Evolutionary conservation across 306 rosid genomes (phyloP).

Genomic region (Senna tora): DNA sequence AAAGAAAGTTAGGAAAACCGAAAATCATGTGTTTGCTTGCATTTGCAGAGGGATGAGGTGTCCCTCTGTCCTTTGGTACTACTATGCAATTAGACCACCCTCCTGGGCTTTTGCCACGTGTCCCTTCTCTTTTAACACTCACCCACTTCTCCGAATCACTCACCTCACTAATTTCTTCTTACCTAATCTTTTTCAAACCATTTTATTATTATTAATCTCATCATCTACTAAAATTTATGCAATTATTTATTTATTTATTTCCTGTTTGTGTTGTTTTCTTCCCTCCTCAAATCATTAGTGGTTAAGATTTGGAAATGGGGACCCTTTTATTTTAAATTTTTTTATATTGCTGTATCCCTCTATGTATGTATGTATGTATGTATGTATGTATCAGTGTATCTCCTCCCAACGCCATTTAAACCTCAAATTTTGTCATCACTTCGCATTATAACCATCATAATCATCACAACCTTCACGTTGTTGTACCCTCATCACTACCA

Average conservation of each 20-base stretch:
- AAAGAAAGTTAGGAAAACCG: neutral
- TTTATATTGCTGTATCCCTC: slow-evolving; percentile 45
- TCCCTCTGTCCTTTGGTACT: slow-evolving; percentile 44
- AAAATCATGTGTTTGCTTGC: neutral
- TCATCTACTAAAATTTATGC: neutral
- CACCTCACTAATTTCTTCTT: slow-evolving; percentile 54
- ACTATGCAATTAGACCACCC: neutral
- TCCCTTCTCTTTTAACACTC: neutral
- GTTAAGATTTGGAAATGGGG: slow-evolving; percentile 47
- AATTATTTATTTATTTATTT: neutral
- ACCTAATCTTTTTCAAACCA: slow-evolving; percentile 42
- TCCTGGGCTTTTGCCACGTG: neutral
- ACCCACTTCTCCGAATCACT: slow-evolving; percentile 29
- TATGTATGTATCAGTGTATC: too few relatives aligned
- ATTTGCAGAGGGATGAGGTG: slow-evolving; percentile 34
- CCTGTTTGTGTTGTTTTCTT: slow-evolving; percentile 29
- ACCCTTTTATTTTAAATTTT: neutral
- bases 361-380: too few relatives aligned
- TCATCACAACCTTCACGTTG: slow-evolving; percentile 34
- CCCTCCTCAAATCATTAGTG: slow-evolving; percentile 42
- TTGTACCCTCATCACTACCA: slow-evolving; percentile 28
- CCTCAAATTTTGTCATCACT: slow-evolving; percentile 54
- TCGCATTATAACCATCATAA: slow-evolving; percentile 52
- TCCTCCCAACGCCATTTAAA: slow-evolving; percentile 42
- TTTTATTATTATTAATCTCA: slow-evolving; percentile 37